Evolutionary conservation across 176 grass and related monocot species (phyloP).

Genomic region (Elaeis guineensis): DNA sequence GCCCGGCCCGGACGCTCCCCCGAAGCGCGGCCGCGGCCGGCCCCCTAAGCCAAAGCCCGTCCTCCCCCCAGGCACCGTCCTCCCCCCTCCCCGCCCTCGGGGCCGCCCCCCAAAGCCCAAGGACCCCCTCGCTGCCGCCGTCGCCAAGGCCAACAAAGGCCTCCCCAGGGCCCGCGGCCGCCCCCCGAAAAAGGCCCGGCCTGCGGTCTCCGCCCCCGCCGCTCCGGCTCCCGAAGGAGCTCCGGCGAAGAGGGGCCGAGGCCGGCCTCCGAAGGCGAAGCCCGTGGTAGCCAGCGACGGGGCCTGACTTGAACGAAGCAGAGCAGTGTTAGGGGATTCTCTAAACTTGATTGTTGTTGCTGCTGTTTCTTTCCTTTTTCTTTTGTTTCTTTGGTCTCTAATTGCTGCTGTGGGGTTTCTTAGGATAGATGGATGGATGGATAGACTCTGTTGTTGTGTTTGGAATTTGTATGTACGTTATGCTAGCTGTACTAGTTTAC

Average conservation of each 20-base stretch:
- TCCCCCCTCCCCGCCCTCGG: constrained; percentile 18
- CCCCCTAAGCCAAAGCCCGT: constrained; percentile 37
- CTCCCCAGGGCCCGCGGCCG: constrained; percentile 44
- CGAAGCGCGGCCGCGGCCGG: constrained; percentile 61
- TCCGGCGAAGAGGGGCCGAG: constrained; percentile 51
- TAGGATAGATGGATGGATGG: background rate
- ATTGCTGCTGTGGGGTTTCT: background rate
- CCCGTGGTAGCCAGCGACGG: constrained; percentile 9
- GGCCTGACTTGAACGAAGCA: background rate
- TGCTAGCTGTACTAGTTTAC: constrained; percentile 18
- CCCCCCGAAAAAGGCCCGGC: constrained; percentile 48
- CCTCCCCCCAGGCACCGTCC: background rate
- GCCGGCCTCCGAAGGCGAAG: constrained; percentile 60
- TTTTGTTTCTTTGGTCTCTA: background rate
- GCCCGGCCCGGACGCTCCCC: constrained; percentile 39
- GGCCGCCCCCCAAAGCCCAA: constrained; percentile 40
- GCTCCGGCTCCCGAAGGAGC: background rate
- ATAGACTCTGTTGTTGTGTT: no score
- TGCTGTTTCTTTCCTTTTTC: constrained; percentile 1
- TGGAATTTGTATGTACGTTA: constrained; percentile 11
- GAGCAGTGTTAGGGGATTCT: background rate
- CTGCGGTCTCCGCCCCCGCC: background rate
- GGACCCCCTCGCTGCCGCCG: constrained; percentile 29
- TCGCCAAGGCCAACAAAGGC: constrained; percentile 31
- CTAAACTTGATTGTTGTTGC: background rate